phyloP scores from a whole-genome alignment of 345 rosid species.

The Lepidium didymum region DNA sequence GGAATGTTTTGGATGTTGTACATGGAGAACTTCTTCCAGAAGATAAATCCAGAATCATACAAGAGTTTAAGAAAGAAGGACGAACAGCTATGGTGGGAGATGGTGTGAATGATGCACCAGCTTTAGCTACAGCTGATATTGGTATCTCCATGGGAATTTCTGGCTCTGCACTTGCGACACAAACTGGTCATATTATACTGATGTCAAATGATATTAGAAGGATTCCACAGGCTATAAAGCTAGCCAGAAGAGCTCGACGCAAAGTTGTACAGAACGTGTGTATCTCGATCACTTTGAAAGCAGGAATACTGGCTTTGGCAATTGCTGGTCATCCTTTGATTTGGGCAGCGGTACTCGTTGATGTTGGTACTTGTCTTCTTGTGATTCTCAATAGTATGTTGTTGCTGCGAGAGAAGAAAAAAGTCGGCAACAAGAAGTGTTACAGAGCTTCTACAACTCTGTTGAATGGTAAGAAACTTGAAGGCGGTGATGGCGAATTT shows the following conservation, averaged over 20 bases:
- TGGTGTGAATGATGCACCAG: conserved; percentile 92
- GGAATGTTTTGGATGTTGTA: conserved; percentile 47
- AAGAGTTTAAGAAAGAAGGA: conserved; percentile 51
- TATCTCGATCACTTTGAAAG: conserved; percentile 52
- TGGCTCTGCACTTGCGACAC: conserved; percentile 86
- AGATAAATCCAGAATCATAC: conserved; percentile 54
- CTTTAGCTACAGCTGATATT: conserved; percentile 78
- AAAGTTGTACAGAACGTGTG: conserved; percentile 60
- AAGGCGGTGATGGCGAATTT: conserved; percentile 4
- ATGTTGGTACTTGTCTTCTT: conserved; percentile 80
- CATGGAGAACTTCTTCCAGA: conserved; percentile 81
- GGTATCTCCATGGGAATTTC: conserved; percentile 98
- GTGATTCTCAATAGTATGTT: conserved; percentile 87
- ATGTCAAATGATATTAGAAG: conserved; percentile 85
- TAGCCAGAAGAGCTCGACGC: conserved; percentile 49
- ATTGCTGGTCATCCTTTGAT: conserved; percentile 74
- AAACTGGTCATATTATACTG: conserved; percentile 72
- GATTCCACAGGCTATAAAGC: conserved; percentile 58
- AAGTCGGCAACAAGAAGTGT: conserved; percentile 12
- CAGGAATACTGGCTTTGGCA: conserved; percentile 60
- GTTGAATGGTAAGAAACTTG: conserved; percentile 12
- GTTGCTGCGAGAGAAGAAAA: conserved; percentile 35
- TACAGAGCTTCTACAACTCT: conserved; percentile 12
- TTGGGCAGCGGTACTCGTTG: conserved; percentile 93
- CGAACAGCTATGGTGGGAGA: conserved; percentile 84